Percentiles rank a stretch among this genome's conserved stretches.
phyloP scores from a whole-genome alignment of 208 protist species.

The Porcisia deanei region DNA sequence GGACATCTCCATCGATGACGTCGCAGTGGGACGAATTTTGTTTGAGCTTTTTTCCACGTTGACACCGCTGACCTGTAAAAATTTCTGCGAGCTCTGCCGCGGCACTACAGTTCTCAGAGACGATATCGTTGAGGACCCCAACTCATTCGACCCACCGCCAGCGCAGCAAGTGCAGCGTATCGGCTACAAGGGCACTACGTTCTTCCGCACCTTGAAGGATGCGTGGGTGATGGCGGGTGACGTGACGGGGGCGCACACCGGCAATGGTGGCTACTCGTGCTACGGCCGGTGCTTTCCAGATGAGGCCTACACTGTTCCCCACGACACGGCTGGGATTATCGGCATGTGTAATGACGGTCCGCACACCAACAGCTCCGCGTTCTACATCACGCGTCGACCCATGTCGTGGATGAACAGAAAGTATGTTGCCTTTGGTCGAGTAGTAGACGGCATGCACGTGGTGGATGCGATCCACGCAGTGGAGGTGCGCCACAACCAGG shows the following conservation, averaged over 20 bases:
- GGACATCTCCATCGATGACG: slow-evolving; percentile 45
- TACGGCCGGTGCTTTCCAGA: slow-evolving; percentile 93
- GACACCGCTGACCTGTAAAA: slow-evolving; percentile 89
- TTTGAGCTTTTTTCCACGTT: slow-evolving; percentile 88
- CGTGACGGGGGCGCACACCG: slow-evolving; percentile 73
- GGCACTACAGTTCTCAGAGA: slow-evolving; percentile 53
- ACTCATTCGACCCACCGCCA: slow-evolving; percentile 8
- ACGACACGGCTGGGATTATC: slow-evolving; percentile 75
- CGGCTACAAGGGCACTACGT: slow-evolving; percentile 90
- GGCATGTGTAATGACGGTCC: slow-evolving; percentile 92
- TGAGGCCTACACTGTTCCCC: slow-evolving; percentile 93
- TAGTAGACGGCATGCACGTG: slow-evolving; percentile 91
- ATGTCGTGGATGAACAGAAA: slow-evolving; percentile 92
- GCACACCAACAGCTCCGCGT: slow-evolving; percentile 86
- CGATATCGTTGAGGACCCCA: neutral
- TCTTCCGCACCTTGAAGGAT: slow-evolving; percentile 92
- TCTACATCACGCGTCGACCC: slow-evolving; percentile 85
- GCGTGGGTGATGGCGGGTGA: slow-evolving; percentile 97
- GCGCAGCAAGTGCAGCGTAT: slow-evolving; percentile 28
- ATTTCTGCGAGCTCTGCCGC: slow-evolving; percentile 91
- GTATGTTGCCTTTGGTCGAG: slow-evolving; percentile 96
- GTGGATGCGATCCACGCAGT: slow-evolving; percentile 80
- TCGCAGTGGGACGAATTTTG: slow-evolving; percentile 54
- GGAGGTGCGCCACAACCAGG: slow-evolving; percentile 85
- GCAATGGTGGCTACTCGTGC: slow-evolving; percentile 92